phyloP scores from a whole-genome alignment of 257 asterid species.

The Petunia secreta region DNA sequence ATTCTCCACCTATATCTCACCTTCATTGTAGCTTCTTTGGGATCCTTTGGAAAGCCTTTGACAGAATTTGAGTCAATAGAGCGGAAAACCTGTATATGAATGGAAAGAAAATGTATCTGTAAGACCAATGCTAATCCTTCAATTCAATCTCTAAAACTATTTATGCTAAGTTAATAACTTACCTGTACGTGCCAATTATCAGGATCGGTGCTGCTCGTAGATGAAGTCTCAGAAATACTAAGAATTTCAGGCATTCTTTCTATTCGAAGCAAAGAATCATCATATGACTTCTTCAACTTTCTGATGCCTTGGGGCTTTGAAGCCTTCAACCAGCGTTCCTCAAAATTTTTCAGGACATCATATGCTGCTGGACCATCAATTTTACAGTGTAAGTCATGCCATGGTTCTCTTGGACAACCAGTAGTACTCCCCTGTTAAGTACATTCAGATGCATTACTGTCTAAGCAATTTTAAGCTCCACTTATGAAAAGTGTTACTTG shows the following conservation, averaged over 20 bases:
- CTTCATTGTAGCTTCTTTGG: slow-evolving; percentile 71
- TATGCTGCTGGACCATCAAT: slow-evolving; percentile 99
- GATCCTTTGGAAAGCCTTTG: slow-evolving; percentile 92
- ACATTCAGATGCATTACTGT: slow-evolving; percentile 11
- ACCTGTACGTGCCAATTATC: slow-evolving; percentile 97
- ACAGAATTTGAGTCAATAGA: slow-evolving; percentile 98
- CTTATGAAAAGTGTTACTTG: not conserved
- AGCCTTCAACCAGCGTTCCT: slow-evolving; percentile 93
- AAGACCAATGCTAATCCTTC: not conserved
- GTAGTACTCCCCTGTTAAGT: slow-evolving; percentile 61
- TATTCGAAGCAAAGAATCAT: slow-evolving; percentile 87
- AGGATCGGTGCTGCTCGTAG: slow-evolving; percentile 59
- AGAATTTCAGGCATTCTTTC: slow-evolving; percentile 94
- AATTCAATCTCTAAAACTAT: not conserved
- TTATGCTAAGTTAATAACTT: slow-evolving; percentile 8
- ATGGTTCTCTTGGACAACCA: slow-evolving; percentile 97
- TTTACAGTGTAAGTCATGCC: slow-evolving; percentile 97
- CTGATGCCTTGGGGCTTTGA: slow-evolving; percentile 85
- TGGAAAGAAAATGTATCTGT: slow-evolving; percentile 14
- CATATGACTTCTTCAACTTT: slow-evolving; percentile 73
- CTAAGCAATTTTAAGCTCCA: not conserved
- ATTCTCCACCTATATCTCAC: slow-evolving; percentile 44
- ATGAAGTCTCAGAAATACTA: slow-evolving; percentile 73
- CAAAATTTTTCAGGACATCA: slow-evolving; percentile 86
- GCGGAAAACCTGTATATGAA: slow-evolving; percentile 71